These are phyloP conservation scores for Fusarium redolens DNA, from an alignment of 2,329 filamentous ascomycete genomes.

Conservation along the genomic window DNA sequence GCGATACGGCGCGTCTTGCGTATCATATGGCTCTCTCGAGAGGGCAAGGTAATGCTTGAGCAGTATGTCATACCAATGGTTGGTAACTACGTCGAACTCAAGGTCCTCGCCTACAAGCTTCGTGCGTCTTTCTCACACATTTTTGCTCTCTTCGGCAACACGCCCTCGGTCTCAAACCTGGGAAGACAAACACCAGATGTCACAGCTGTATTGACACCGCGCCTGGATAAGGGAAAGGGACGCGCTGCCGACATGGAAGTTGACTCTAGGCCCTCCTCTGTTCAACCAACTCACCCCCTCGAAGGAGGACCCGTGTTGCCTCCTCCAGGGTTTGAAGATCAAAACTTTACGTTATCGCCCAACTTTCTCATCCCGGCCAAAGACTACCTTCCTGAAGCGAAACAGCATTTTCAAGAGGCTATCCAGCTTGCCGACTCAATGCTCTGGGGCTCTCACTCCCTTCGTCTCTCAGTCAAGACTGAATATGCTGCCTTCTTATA, in stretches of 20 bases:
- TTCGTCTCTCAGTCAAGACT: slow-evolving; percentile 89
- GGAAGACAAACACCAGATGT: slow-evolving; percentile 63
- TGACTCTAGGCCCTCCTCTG: slow-evolving; percentile 56
- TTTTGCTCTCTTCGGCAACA: slow-evolving; percentile 95
- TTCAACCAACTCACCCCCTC: slow-evolving; percentile 61
- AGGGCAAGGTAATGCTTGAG: slow-evolving; percentile 89
- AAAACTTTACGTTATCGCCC: slow-evolving; percentile 59
- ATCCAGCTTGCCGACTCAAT: slow-evolving; percentile 77
- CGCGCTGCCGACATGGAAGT: slow-evolving; percentile 57
- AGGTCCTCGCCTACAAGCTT: slow-evolving; percentile 90
- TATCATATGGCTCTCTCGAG: slow-evolving; percentile 94
- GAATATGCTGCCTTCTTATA: slow-evolving; percentile 95
- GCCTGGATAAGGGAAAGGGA: slow-evolving; percentile 61
- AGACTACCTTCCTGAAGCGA: slow-evolving; percentile 86
- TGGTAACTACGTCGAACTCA: slow-evolving; percentile 81
- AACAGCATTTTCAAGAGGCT: slow-evolving; percentile 83
- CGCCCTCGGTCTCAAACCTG: slow-evolving; percentile 77
- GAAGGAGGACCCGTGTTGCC: slow-evolving; percentile 70
- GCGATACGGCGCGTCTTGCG: slow-evolving; percentile 85
- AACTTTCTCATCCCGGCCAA: slow-evolving; percentile 83
- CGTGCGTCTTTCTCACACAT: slow-evolving; percentile 96
- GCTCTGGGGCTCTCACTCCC: slow-evolving; percentile 87
- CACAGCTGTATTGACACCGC: slow-evolving; percentile 51
- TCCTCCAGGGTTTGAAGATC: slow-evolving; percentile 64
- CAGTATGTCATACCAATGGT: slow-evolving; percentile 89